These are phyloP conservation scores for Basipetospora chlamydospora DNA, from an alignment of 2,329 filamentous ascomycete genomes.

Conservation along the genomic window DNA sequence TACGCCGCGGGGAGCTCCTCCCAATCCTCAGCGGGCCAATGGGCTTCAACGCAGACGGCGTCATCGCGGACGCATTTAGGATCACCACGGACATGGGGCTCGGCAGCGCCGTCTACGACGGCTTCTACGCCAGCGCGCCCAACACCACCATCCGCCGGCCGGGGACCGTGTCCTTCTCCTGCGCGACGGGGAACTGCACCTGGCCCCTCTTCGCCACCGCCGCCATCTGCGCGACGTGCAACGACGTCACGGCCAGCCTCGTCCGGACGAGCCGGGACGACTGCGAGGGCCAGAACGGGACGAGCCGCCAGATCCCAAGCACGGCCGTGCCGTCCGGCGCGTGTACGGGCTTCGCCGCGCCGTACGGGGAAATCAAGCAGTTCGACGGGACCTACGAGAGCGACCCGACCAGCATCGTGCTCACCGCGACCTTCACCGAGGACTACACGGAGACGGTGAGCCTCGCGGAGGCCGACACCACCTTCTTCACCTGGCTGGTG, in stretches of 20 bases:
- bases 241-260: background rate
- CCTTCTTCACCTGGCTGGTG: background rate
- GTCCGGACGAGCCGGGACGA: background rate
- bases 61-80: no score
- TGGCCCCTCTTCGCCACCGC: background rate
- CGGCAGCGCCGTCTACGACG: background rate
- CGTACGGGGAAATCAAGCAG: constrained; percentile 1
- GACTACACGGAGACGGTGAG: background rate
- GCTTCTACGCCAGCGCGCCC: background rate
- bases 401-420: background rate
- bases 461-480: background rate
- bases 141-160: background rate
- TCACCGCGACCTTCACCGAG: background rate
- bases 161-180: background rate
- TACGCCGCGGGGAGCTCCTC: no score
- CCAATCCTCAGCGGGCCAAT: no score
- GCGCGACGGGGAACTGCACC: constrained; percentile 1
- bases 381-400: background rate
- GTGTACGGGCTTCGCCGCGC: background rate
- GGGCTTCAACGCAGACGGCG: no score
- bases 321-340: background rate
- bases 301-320: background rate
- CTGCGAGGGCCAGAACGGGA: background rate
- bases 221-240: background rate
- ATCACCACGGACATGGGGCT: constrained; percentile 2